Conservation (phyloP, 1,284 basidiomycete genomes). For the Heterobasidion irregulare region DNA sequence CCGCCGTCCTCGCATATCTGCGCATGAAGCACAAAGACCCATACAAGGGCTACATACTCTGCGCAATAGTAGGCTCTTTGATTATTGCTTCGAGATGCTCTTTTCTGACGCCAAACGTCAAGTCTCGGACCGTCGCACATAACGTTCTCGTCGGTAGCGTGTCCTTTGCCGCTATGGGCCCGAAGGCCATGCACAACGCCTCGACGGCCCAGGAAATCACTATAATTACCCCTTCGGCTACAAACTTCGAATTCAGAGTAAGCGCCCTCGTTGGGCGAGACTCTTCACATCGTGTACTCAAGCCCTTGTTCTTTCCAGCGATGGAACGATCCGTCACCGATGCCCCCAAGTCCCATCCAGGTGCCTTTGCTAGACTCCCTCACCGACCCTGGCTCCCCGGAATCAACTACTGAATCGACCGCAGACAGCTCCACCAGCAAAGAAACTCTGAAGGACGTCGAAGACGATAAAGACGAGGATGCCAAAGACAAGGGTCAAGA, state of each 20-base stretch:
- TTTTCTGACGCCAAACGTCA: slow-evolving; percentile 1
- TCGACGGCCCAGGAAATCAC: slow-evolving; percentile 73
- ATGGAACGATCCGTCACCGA: slow-evolving; percentile 65
- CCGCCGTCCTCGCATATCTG: slow-evolving; percentile 65
- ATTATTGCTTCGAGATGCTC: slow-evolving; percentile 1
- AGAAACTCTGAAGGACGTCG: background rate
- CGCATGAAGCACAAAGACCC: slow-evolving; percentile 69
- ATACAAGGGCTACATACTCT: slow-evolving; percentile 61
- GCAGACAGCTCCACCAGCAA: background rate
- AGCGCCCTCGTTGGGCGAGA: slow-evolving; percentile 15
- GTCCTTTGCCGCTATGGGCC: slow-evolving; percentile 61
- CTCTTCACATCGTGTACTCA: slow-evolving; percentile 5
- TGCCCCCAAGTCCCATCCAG: slow-evolving; percentile 35
- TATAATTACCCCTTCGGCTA: slow-evolving; percentile 56
- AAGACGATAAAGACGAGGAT: background rate
- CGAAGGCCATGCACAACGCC: slow-evolving; percentile 66
- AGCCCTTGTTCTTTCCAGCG: slow-evolving; percentile 29
- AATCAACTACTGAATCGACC: slow-evolving; percentile 1
- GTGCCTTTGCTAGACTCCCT: slow-evolving; percentile 13
- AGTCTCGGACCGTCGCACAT: slow-evolving; percentile 57
- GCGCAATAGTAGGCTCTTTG: slow-evolving; percentile 49
- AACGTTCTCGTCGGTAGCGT: slow-evolving; percentile 69
- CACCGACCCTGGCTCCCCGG: slow-evolving; percentile 3
- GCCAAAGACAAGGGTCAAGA: background rate
- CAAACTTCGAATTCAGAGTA: slow-evolving; percentile 63